phyloP scores from a whole-genome alignment of 2,329 filamentous ascomycete species.

The Hymenoscyphus linearis region DNA sequence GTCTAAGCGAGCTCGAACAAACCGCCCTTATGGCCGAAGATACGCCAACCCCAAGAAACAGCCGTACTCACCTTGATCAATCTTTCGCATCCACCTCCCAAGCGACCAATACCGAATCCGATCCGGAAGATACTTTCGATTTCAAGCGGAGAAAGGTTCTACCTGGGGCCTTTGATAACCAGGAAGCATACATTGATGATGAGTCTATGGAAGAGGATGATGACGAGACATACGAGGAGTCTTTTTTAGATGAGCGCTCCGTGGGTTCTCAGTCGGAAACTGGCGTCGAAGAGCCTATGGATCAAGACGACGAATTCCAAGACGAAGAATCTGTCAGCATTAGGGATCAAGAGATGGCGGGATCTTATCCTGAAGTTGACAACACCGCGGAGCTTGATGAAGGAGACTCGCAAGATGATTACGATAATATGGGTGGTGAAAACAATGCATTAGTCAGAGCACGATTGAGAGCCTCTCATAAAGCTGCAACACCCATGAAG shows the following conservation, averaged over 20 bases:
- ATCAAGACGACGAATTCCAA: conserved; percentile 61
- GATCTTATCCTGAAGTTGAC: conserved; percentile 69
- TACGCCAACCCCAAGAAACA: conserved; percentile 38
- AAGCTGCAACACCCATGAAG: conserved; percentile 51
- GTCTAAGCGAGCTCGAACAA: conserved; percentile 40
- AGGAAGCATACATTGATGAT: conserved; percentile 52
- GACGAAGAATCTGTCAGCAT: conserved; percentile 73
- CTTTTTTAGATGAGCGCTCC: conserved; percentile 94
- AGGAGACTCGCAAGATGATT: conserved; percentile 42
- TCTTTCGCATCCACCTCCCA: conserved; percentile 36
- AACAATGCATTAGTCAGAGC: conserved; percentile 59
- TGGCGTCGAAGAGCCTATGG: conserved; percentile 48
- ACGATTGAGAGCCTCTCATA: conserved; percentile 58
- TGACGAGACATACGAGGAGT: conserved; percentile 46
- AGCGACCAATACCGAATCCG: conserved; percentile 29
- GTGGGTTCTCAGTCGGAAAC: conserved; percentile 67
- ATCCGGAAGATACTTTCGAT: conserved; percentile 33
- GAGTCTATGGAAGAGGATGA: conserved; percentile 37
- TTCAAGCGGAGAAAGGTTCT: conserved; percentile 41
- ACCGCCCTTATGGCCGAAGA: conserved; percentile 42
- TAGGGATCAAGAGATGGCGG: conserved; percentile 69
- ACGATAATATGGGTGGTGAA: conserved; percentile 42
- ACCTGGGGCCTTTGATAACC: conserved; percentile 75
- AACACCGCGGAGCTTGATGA: conserved; percentile 69
- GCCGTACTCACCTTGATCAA: conserved; percentile 19